Base-by-base conservation (phyloP, 2,329 filamentous ascomycete genomes). In the Gaeumannomyces tritici region DNA sequence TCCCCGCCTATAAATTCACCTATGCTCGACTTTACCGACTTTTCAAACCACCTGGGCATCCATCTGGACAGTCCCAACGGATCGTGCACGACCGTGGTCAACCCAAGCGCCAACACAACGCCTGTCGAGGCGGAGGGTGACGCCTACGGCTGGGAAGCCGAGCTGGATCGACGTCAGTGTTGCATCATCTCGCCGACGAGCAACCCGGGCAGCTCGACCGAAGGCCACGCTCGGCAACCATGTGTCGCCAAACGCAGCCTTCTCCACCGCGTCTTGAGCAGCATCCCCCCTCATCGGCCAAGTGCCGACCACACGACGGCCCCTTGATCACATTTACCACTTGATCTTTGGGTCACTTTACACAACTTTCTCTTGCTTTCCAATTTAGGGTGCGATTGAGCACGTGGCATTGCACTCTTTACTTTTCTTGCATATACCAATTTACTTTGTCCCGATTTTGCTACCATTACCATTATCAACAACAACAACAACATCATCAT, bases 121-220 rank as follows among this genome's bases (percentile, higher is more conserved):
- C 67, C 65, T 60, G 63, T 68, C 11, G 69, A 68, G 18, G 70
- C 71, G 4, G 70, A 70, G 7, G 69, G 73, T 2, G 80, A 84
- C 62, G 66, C 76, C 5, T 84, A 84, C 62, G 81, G 82, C 15
- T 84, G 81, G 82, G 80, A 84, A 63, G 80, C 79, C 12, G 80
- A 80, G 65, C 72, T 78, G 26, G 73, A 76, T 12, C 71, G 73
- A 27, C 70, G 69, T 57, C 63, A 62, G 55, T 60, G 55, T 55
- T 47, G 13, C 18, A 62, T 51, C n/a, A 29, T 57, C 15, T 63
- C 61, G 27, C 61, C 33, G 55, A 62, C 57, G 15, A 59, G 57
- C n/a, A 42, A 35, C n/a, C 4, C 35, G 24, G 12, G 57, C 13
- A 24, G 35, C 57, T 42, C 26, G 2, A 24, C 57, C 11, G 31